A percentile compares a stretch with the other conserved stretches of the same genome.
Conservation (phyloP, 2,329 filamentous ascomycete species). For the Fusarium sp. region DNA sequence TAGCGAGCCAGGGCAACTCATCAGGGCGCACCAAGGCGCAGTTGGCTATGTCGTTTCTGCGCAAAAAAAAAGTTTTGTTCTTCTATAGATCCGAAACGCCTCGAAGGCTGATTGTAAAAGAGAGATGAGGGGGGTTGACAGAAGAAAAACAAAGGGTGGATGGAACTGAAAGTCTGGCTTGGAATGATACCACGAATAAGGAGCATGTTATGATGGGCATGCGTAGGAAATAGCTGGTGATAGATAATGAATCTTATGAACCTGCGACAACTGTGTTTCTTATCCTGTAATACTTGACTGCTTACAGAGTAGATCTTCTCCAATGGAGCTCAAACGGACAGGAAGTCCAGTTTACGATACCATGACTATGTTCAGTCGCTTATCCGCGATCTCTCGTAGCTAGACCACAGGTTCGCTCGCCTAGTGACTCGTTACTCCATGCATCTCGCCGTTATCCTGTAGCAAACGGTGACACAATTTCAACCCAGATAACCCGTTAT, state of each 20-base stretch:
- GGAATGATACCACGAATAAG: conserved; percentile 47
- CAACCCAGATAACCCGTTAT: not conserved
- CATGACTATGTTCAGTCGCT: not conserved
- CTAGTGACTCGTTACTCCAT: conserved; percentile 6
- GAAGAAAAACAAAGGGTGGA: not conserved
- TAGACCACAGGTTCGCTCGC: not conserved
- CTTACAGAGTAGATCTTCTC: not conserved
- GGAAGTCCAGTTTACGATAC: not conserved
- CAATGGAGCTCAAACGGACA: not conserved
- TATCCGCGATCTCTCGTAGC: not conserved
- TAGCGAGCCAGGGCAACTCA: conserved; percentile 11
- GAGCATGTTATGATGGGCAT: conserved; percentile 36
- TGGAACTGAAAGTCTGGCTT: conserved; percentile 25
- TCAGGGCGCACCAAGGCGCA: conserved; percentile 8
- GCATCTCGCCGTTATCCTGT: conserved; percentile 11
- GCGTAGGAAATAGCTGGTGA: conserved; percentile 9
- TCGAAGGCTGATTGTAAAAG: conserved; percentile 31
- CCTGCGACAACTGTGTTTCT: not conserved
- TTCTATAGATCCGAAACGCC: conserved; percentile 35
- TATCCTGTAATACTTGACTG: not conserved
- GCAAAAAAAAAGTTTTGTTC: conserved; percentile 4
- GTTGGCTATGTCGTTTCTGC: conserved; percentile 13
- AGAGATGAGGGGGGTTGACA: not conserved
- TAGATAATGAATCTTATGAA: conserved; percentile 24
- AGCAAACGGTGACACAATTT: conserved; percentile 7